These are phyloP conservation scores for Gnomoniopsis smithogilvyi DNA, from an alignment of 2,329 filamentous ascomycete genomes.

Conservation along the genomic window DNA sequence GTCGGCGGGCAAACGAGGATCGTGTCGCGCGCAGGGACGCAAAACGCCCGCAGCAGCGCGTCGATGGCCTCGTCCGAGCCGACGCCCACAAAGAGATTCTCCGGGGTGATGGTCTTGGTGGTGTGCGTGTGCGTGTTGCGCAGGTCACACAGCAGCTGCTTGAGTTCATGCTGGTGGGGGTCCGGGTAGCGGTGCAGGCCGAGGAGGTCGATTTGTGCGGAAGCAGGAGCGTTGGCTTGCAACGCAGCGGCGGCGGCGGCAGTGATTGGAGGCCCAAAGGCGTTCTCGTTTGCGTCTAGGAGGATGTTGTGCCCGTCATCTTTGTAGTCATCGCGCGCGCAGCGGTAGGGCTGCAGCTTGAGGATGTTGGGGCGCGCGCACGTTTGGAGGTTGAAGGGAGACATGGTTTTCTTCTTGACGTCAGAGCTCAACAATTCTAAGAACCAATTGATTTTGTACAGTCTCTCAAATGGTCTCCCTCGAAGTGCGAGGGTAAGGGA, in stretches of 20 bases:
- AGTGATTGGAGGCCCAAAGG: slow-evolving; percentile 78
- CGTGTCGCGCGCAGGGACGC: slow-evolving; percentile 78
- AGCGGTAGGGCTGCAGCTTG: slow-evolving; percentile 73
- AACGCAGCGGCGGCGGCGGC: slow-evolving; percentile 42
- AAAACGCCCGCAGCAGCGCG: slow-evolving; percentile 89
- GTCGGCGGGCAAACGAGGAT: slow-evolving; percentile 95
- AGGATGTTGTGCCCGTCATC: slow-evolving; percentile 95
- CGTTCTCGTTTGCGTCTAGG: slow-evolving; percentile 97
- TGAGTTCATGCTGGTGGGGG: slow-evolving; percentile 85
- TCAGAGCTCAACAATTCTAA: neutral
- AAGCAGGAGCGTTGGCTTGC: slow-evolving; percentile 33
- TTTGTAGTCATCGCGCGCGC: slow-evolving; percentile 93
- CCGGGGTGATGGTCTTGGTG: slow-evolving; percentile 66
- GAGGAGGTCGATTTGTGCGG: slow-evolving; percentile 64
- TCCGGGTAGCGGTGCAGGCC: slow-evolving; percentile 94
- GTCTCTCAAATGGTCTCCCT: no score
- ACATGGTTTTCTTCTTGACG: slow-evolving; percentile 37
- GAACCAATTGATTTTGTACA: neutral
- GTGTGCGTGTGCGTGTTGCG: slow-evolving; percentile 86
- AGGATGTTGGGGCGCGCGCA: slow-evolving; percentile 77
- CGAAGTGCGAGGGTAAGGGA: no score
- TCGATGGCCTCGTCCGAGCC: slow-evolving; percentile 98
- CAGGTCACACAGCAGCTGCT: slow-evolving; percentile 80
- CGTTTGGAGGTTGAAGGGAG: slow-evolving; percentile 68
- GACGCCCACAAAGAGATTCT: slow-evolving; percentile 90